A percentile compares a stretch with the other conserved stretches of the same genome.
phyloP scores from a whole-genome alignment of 768 basidiomycete species.

The Phanerodontia chrysosporium region DNA sequence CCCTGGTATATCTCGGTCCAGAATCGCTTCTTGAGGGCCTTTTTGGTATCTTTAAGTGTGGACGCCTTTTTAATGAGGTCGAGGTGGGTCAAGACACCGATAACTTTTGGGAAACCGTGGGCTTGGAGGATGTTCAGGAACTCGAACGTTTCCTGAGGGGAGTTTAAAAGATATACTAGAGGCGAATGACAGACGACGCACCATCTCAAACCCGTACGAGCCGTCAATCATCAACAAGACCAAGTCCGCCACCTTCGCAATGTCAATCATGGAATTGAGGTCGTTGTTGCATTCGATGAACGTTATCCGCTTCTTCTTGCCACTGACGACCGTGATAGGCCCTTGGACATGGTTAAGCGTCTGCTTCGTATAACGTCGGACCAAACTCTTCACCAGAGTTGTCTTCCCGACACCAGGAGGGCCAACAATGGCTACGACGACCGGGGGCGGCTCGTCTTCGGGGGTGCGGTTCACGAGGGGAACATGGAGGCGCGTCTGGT shows the following conservation, averaged over 20 bases:
- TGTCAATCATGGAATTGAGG: constrained; percentile 96
- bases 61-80: constrained; percentile 94
- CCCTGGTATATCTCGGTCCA: constrained; percentile 99
- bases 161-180: background rate
- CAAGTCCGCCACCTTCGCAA: constrained; percentile 94
- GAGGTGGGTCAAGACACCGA: constrained; percentile 92
- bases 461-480: constrained; percentile 95
- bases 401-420: constrained; percentile 97
- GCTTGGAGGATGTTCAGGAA: constrained; percentile 96
- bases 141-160: constrained; percentile 89
- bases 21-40: constrained; percentile 93
- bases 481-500: constrained; percentile 93
- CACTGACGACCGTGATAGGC: constrained; percentile 90
- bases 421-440: constrained; percentile 92
- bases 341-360: constrained; percentile 86
- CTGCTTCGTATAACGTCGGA: constrained; percentile 92
- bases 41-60: constrained; percentile 85
- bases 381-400: constrained; percentile 86
- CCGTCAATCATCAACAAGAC: constrained; percentile 97
- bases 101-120: constrained; percentile 98
- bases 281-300: constrained; percentile 98
- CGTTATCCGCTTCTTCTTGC: constrained; percentile 90
- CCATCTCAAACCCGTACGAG: constrained; percentile 99
- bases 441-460: constrained; percentile 85
- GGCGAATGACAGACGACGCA: constrained; percentile 30